Conservation (phyloP, 2,329 filamentous ascomycete genomes). For the Onygenales sp. region DNA sequence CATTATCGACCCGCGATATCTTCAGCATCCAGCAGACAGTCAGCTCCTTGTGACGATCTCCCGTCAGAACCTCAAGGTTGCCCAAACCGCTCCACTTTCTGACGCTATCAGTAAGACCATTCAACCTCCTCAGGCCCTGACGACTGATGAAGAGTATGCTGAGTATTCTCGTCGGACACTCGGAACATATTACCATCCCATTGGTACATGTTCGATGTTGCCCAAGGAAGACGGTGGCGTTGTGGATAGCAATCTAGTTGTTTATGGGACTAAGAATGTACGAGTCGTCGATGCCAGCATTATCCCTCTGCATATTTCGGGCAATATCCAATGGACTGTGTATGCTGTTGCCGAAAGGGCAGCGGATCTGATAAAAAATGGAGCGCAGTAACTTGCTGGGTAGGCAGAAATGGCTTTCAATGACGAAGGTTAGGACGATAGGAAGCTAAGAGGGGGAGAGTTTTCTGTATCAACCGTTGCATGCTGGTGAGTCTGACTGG, state of each 20-base stretch:
- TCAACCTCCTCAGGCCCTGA: not conserved
- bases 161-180: constrained; percentile 8
- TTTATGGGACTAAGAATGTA: constrained; percentile 25
- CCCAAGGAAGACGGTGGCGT: constrained; percentile 24
- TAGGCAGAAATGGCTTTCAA: too few relatives aligned
- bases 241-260: constrained; percentile 20
- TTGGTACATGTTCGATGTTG: constrained; percentile 24
- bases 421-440: too few relatives aligned
- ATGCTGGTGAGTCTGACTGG: too few relatives aligned
- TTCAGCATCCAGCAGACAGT: constrained; percentile 20
- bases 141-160: not conserved
- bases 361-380: constrained; percentile 23
- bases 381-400: not conserved
- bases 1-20: constrained; percentile 23
- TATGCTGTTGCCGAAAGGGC: constrained; percentile 24
- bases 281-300: constrained; percentile 25
- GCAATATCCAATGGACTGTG: constrained; percentile 18
- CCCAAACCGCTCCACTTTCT: constrained; percentile 9
- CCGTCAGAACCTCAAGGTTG: constrained; percentile 15
- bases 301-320: constrained; percentile 20
- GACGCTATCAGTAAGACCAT: not conserved
- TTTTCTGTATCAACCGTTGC: too few relatives aligned
- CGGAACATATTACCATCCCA: constrained; percentile 21
- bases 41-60: constrained; percentile 16
- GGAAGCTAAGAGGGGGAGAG: too few relatives aligned